Evolutionary conservation across 345 rosid species (phyloP).

Genomic region (Syzygium aqueum): DNA sequence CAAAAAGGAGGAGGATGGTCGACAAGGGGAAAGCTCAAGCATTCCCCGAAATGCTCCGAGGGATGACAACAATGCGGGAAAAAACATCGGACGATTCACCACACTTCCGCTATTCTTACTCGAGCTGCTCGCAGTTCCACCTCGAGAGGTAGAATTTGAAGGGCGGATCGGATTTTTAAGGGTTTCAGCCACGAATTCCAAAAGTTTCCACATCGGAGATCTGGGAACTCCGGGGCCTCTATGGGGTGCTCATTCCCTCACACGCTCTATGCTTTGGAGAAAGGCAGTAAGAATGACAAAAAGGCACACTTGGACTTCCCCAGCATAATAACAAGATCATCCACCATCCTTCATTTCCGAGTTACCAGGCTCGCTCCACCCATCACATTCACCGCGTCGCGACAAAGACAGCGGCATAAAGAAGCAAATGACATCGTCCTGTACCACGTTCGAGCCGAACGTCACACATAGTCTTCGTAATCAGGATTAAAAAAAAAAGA

Average conservation of each 20-base stretch:
- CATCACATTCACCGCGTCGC: neutral
- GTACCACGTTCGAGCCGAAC: neutral
- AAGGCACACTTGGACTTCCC: neutral
- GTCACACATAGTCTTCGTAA: neutral
- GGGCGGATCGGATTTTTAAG: neutral
- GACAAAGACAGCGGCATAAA: neutral
- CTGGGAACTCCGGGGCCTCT: neutral
- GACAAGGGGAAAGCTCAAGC: neutral
- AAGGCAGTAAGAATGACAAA: neutral
- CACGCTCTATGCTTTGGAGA: neutral
- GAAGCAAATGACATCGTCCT: neutral
- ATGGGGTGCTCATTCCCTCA: neutral
- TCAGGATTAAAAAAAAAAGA: neutral
- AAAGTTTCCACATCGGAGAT: neutral
- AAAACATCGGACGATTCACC: neutral
- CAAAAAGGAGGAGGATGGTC: neutral
- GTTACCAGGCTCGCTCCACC: neutral
- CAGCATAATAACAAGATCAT: neutral
- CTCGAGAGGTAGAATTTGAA: neutral
- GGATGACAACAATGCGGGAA: neutral
- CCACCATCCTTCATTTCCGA: neutral
- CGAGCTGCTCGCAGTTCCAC: neutral
- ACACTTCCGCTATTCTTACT: neutral
- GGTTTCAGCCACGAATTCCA: neutral
- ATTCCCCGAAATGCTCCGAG: neutral